Evolutionary conservation across 805 yeast species (phyloP), one percentile per base, ranked within the genome.

Genomic region (Candida parachauliodes): DNA sequence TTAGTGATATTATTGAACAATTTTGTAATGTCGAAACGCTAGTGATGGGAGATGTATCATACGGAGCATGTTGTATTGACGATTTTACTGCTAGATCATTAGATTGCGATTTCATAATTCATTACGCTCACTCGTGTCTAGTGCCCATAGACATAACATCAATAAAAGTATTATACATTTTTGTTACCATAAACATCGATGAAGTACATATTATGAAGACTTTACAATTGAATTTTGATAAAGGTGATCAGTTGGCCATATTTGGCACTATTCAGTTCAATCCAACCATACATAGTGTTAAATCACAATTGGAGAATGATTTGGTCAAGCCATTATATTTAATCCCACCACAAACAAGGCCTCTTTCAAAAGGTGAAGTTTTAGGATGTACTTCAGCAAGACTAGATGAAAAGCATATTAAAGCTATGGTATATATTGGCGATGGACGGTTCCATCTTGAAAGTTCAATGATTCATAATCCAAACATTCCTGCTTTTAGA

Each of bases 61-160:
- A 93, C 54, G 98, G 98, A 29, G 98, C 98, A 0, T 93, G 98
- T 57, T 93, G 98, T 62, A 88, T 93, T 32, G 98, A 93, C 57
- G 98, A 93, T 55, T 93, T 72, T 55, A 89, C 98, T 0, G 98
- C 98, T 2, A 70, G 89, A 45, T 80, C 98, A 0, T 61, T 93
- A 19, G 96, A 85, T 34, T 93, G 98, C 62, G 98, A 93, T 55
- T 83, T 89, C 52, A 80, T 93, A 42, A 88, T 91, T 10, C 98
- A 93, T 62, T 93, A 93, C 60, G 98, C 98, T 1, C 98, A 93
- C 58, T 88, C 96, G 6, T 93, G 98, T 62, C 69, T 93, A 32
- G 97, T 93, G 1, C 98, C 98, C 2, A 85, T 93, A 20, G 98
- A 89, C 57, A 74, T 91, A 33, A 93, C 98, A 5, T 69, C 76